Evolutionary conservation across 2,329 filamentous ascomycete genomes (phyloP).

Genomic region (Pseudopyricularia cyperi): DNA sequence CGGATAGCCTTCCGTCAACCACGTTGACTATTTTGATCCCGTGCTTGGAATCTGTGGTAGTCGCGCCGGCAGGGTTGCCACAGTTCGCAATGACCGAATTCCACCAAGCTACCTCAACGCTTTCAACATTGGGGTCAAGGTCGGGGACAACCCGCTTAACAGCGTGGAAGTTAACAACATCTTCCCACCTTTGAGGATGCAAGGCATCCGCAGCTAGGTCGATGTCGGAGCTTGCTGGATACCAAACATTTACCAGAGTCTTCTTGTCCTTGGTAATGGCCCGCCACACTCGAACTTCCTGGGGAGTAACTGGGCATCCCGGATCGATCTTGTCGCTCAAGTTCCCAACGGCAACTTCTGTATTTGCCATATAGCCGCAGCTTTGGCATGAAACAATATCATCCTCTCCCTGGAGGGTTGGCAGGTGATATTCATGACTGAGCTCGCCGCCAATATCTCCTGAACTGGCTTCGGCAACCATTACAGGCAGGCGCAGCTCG

Average conservation of each 20-base stretch:
- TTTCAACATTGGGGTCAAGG: conserved; percentile 56
- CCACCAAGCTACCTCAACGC: conserved; percentile 40
- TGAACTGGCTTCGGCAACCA: conserved; percentile 81
- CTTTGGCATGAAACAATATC: conserved; percentile 60
- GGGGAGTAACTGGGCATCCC: background rate
- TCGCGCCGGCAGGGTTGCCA: background rate
- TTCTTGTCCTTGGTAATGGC: conserved; percentile 55
- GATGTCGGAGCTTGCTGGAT: conserved; percentile 14
- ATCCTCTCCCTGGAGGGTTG: conserved; percentile 71
- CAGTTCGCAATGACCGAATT: conserved; percentile 11
- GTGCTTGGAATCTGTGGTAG: background rate
- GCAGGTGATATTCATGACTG: conserved; percentile 90
- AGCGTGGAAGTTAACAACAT: conserved; percentile 36
- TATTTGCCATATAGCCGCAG: conserved; percentile 72
- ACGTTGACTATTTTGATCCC: conserved; percentile 19
- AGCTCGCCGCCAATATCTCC: conserved; percentile 91
- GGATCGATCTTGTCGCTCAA: background rate
- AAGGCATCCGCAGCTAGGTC: background rate
- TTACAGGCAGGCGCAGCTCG: conserved; percentile 69
- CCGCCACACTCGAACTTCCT: conserved; percentile 34
- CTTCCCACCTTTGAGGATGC: conserved; percentile 9
- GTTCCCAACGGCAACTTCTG: conserved; percentile 57
- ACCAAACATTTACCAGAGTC: conserved; percentile 59
- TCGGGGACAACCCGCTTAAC: conserved; percentile 54
- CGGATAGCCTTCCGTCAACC: conserved; percentile 19